Base-by-base conservation (phyloP, 306 rosid species). In the Luffa aegyptiaca region DNA sequence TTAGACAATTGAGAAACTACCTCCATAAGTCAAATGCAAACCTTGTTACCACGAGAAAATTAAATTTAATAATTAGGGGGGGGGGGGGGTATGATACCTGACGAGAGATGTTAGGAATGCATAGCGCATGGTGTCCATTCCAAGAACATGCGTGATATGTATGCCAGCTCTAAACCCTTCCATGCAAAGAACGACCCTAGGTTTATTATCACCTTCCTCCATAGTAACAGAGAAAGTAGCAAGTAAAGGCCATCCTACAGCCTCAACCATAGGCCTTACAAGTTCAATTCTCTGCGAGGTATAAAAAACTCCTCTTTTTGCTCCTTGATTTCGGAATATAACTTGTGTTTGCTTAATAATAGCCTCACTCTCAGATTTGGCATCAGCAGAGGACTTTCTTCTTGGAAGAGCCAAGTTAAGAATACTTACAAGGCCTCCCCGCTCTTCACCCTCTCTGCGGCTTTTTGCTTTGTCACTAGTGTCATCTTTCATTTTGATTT, bases 71-170 rank as follows among this genome's bases (percentile, higher is more conserved):
- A n/a, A n/a, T n/a, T n/a, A n/a, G n/a, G n/a, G n/a, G n/a, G n/a
- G n/a, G n/a, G n/a, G n/a, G n/a, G n/a, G n/a, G n/a, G 53, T 80
- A 59, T 16, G 65, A 63, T 86, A 96, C 99, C 99, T 89, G 84
- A 96, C 91, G 71, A 96, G 90, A 85, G 99, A 96, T 80, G 99
- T 96, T 84, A 96, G 88, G 80, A 96, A 96, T 37, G 99, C 99
- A 90, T 96, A 96, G 75, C 99, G 94, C 99, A 96, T 96, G 80
- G 99, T 96, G 82, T 96, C 98, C 99, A 96, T 96, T 84, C 99
- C 96, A 70, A 96, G 99, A 81, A 90, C 94, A 84, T 82, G 83
- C 0, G 99, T 93, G 71, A 96, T 90, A 75, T 89, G 96, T 82
- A 96, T 96, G 80, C 99, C 99, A 76, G 99, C 98, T 89, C 81